Evolutionary conservation across 1,284 basidiomycete genomes (phyloP), one percentile per base, ranked within the genome.

Genomic region (Termitomyces sp.): DNA sequence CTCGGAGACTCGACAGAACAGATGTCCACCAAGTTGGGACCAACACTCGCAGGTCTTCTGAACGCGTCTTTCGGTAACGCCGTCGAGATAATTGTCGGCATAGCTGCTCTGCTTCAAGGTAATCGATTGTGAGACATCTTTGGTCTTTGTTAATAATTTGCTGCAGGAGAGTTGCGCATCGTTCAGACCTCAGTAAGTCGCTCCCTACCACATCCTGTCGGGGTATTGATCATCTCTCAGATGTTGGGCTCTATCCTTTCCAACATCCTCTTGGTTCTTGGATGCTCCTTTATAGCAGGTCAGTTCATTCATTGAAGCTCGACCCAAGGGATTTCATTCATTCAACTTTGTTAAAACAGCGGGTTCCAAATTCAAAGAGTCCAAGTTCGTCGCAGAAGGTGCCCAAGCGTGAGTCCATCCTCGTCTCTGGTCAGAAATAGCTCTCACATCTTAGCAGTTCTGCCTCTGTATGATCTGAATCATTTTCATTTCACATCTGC

Each of bases 1-100:
- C 78, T 92, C 3, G 92, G 92, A 13, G 88, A 92, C 60, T 85
- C 90, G 3, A 96, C 93, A 1, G 91, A 96, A 57, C 89, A 95
- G 67, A 77, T 93, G 67, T 88, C 89, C 1, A 66, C 85, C 55
- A 84, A 82, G 60, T 74, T 93, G 31, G 91, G 91, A 3, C 83
- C 90, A 63, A 93, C 91, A 0, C 72, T 93, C 28, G 89, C 91
- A 42, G 91, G 91, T 42, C 75, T 96, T 11, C 74, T 96, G 50
- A 95, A 95, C 62, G 93, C 92, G 1, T 88, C 86, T 34, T 92
- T 85, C 60, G 86, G 86, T 44, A 89, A 88, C 64, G 86, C 86
- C 2, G 84, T 89, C 42, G 88, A 91, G 66, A 87, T 94, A 48
- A 93, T 95, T 60, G 91, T 94, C 38, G 89, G 88, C 19, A 76